Base-by-base conservation (phyloP, 768 basidiomycete genomes). In the Gloeopeniophorella convolvens region DNA sequence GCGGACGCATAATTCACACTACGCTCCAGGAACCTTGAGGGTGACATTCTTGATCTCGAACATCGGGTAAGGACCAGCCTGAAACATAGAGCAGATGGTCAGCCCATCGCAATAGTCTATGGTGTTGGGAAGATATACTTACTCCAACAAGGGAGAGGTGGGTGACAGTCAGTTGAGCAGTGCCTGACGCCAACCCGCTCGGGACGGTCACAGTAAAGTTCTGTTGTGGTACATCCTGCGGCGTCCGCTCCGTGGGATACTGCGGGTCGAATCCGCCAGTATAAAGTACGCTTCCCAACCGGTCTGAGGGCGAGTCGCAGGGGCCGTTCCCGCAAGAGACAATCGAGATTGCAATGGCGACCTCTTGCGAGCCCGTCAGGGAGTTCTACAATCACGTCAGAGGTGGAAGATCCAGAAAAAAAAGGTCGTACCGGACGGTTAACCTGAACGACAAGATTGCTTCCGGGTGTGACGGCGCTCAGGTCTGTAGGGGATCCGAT, bases 341-440 rank as follows among this genome's bases (percentile, higher is more conserved):
- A 33, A 67, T 33, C 1, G 62, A 64, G 42, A 72, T 68, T 35
- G 64, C 66, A 34, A 70, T 46, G 4, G 62, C 66, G 31, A 69
- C 65, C 41, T 72, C 69, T 12, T 54, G 44, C 10, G 66, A 66
- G 49, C 60, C 55, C 8, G 63, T 62, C 6, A 68, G 61, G 4
- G 63, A 61, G 59, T 62, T 62, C 60, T 68, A 42, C 12, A 23
- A 26, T 5, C 18, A 3, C 31, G 16, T 18, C 7, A 31, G 18
- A 13, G 33, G 15, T 10, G 36, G 32, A 10, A 9, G 12, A 35
- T 21, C 11, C 21, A 34, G 23, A 16, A 37, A 30, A n/a, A n/a
- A n/a, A n/a, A n/a, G 26, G 26, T 28, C 65, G 28, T 54, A 70
- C 68, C 1, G 70, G 69, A 11, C 62, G 56, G 43, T 64, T 59